Percentiles rank a stretch among this genome's conserved stretches.
Evolutionary conservation across 257 asterid genomes (phyloP).

Genomic region (Nicotiana obtusifolia): DNA sequence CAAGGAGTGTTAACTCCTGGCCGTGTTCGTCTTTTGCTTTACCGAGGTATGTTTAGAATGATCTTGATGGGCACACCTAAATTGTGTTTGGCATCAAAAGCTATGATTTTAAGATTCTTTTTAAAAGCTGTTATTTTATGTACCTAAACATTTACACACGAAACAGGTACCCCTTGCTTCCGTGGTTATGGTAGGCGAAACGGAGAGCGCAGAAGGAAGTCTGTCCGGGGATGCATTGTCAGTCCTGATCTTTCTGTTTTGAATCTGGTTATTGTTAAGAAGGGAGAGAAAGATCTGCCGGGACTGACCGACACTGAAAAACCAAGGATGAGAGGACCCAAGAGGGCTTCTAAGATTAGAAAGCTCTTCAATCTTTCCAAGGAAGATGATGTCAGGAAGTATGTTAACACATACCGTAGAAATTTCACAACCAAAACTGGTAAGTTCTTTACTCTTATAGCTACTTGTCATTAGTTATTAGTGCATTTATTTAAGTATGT

Average conservation of each 20-base stretch:
- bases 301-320: constrained; percentile 14
- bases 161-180: constrained; percentile 10
- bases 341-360: constrained; percentile 12
- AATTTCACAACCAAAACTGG: constrained; percentile 5
- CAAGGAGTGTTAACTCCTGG: constrained; percentile 17
- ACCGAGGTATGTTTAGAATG: constrained; percentile 2
- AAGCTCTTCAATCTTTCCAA: constrained; percentile 11
- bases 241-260: constrained; percentile 18
- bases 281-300: constrained; percentile 11
- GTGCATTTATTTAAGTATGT: neutral
- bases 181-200: neutral
- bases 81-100: neutral
- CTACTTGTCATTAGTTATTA: neutral
- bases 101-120: neutral
- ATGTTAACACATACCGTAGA: constrained; percentile 9
- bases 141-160: neutral
- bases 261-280: constrained; percentile 12
- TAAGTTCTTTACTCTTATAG: neutral
- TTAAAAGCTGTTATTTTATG: neutral
- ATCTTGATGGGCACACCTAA: neutral
- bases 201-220: constrained; percentile 13
- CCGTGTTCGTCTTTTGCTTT: constrained; percentile 9
- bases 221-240: constrained; percentile 16
- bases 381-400: constrained; percentile 15
- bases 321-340: constrained; percentile 15